Conservation (phyloP, 371 early-diverging fungal species). For the Mucor plumbeus region DNA sequence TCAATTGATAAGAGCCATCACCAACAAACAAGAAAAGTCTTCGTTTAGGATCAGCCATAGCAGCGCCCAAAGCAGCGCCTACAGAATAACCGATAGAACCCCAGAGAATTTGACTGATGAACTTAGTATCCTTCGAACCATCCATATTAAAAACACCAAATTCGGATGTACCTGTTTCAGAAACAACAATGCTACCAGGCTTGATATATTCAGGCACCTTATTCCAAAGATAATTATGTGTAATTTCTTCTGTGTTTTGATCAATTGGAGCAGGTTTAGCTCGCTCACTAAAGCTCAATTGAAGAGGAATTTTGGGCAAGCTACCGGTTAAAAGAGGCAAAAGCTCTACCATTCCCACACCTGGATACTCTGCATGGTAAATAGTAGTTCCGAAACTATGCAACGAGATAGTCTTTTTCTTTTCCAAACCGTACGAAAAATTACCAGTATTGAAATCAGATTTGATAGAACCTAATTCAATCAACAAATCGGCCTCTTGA, state of each 20-base stretch:
- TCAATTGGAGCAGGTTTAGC: constrained; percentile 24
- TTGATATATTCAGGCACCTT: constrained; percentile 38
- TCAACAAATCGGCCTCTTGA: constrained; percentile 43
- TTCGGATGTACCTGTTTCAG: constrained; percentile 58
- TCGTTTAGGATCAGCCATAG: constrained; percentile 36
- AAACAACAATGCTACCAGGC: constrained; percentile 43
- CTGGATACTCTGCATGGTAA: constrained; percentile 41
- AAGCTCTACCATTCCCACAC: constrained; percentile 45
- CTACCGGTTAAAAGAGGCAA: constrained; percentile 36
- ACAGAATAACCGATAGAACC: constrained; percentile 54
- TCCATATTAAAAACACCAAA: constrained; percentile 48
- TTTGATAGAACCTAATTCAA: constrained; percentile 51
- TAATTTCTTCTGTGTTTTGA: constrained; percentile 24
- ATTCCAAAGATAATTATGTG: constrained; percentile 54
- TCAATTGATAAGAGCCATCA: constrained; percentile 60
- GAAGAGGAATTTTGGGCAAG: constrained; percentile 29
- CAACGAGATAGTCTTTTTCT: constrained; percentile 40
- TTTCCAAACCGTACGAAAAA: constrained; percentile 41
- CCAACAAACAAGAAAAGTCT: constrained; percentile 53
- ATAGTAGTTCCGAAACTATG: constrained; percentile 42
- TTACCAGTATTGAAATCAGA: constrained; percentile 62
- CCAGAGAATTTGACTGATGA: constrained; percentile 48
- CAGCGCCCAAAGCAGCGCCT: constrained; percentile 44
- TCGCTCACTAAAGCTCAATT: constrained; percentile 25
- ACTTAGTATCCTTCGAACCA: constrained; percentile 39